Percentiles rank a stretch among this genome's conserved stretches.
Evolutionary conservation across 805 yeast genomes (phyloP).

Genomic region (Lipomyces lipofer): DNA sequence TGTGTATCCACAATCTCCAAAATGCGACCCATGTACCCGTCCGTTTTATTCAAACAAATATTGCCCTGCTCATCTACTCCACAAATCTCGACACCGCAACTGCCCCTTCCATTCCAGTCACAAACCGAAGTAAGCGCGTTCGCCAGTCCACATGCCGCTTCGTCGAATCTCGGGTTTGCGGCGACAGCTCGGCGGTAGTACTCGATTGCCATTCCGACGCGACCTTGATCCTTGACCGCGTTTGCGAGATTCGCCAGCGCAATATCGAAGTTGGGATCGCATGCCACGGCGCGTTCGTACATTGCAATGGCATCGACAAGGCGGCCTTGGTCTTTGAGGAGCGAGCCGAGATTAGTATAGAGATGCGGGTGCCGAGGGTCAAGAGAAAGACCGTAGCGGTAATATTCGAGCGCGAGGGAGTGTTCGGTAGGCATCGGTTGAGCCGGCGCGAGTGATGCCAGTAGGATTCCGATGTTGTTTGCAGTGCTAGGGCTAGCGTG

Average conservation of each 20-base stretch:
- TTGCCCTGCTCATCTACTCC: conserved; percentile 36
- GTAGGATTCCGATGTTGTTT: conserved; percentile 40
- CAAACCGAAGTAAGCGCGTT: conserved; percentile 37
- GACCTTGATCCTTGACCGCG: conserved; percentile 39
- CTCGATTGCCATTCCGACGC: conserved; percentile 36
- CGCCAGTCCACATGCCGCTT: conserved; percentile 39
- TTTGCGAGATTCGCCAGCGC: conserved; percentile 41
- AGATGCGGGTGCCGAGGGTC: conserved; percentile 41
- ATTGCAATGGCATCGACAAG: conserved; percentile 36
- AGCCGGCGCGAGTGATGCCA: conserved; percentile 33
- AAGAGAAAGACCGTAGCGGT: conserved; percentile 36
- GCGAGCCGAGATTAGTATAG: conserved; percentile 40
- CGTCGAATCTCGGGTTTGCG: conserved; percentile 37
- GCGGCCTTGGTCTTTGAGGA: conserved; percentile 38
- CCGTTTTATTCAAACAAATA: conserved; percentile 24
- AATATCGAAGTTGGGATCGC: conserved; percentile 37
- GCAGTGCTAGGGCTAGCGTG: conserved; percentile 39
- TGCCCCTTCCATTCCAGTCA: conserved; percentile 40
- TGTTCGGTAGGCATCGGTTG: conserved; percentile 25
- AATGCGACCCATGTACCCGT: conserved; percentile 37
- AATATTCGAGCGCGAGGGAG: conserved; percentile 36
- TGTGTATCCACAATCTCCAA: conserved; percentile 33
- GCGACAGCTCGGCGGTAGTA: conserved; percentile 38
- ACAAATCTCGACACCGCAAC: conserved; percentile 33
- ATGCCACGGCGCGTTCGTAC: conserved; percentile 38